phyloP scores from a whole-genome alignment of 371 early-diverging fungal genomes.

The Mucor ambiguus region DNA sequence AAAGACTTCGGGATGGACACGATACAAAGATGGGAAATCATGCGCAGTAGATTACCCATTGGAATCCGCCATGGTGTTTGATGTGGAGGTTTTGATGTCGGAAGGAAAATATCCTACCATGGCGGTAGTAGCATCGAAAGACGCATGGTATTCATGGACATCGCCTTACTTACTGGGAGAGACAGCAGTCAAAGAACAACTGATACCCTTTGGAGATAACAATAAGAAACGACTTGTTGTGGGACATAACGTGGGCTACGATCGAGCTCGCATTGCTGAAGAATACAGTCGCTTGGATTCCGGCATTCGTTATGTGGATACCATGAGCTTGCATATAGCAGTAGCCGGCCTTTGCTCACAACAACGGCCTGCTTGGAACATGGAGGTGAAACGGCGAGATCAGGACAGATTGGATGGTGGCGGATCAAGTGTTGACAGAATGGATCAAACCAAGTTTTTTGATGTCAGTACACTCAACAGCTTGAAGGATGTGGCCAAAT shows the following conservation, averaged over 20 bases:
- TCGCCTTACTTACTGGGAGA: conserved; percentile 69
- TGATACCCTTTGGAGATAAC: conserved; percentile 67
- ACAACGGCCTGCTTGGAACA: conserved; percentile 84
- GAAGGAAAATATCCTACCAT: conserved; percentile 77
- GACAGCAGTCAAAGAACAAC: conserved; percentile 40
- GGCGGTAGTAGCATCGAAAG: conserved; percentile 78
- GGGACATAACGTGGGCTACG: conserved; percentile 94
- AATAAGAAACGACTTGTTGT: conserved; percentile 62
- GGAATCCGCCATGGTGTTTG: conserved; percentile 82
- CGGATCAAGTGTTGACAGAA: conserved; percentile 22
- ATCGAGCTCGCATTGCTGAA: conserved; percentile 86
- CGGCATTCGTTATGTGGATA: conserved; percentile 80
- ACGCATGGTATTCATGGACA: conserved; percentile 93
- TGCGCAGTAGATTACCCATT: conserved; percentile 56
- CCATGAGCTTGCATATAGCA: conserved; percentile 93
- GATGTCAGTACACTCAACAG: conserved; percentile 82
- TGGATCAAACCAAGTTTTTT: conserved; percentile 46
- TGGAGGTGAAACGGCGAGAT: conserved; percentile 56
- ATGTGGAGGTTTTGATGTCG: conserved; percentile 81
- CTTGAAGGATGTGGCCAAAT: conserved; percentile 76
- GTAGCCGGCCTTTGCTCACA: conserved; percentile 89
- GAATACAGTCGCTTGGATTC: conserved; percentile 72
- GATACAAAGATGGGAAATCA: conserved; percentile 59
- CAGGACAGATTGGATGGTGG: conserved; percentile 30
- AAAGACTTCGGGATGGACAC: conserved; percentile 80